Evolutionary conservation across 768 basidiomycete genomes (phyloP).

Genomic region (Daedaleopsis sinensis): DNA sequence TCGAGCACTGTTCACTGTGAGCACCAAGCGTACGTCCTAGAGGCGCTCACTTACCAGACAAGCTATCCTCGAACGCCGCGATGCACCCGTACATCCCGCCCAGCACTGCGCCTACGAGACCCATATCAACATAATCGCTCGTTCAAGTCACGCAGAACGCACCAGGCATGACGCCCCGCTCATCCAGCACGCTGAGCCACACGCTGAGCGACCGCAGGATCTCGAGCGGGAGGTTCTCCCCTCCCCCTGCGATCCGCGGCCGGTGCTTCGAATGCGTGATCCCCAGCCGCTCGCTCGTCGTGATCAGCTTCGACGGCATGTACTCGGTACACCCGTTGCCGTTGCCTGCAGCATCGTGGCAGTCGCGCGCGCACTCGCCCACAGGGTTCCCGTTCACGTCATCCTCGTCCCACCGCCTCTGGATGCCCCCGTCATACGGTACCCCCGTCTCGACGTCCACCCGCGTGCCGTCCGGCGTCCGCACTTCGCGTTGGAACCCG

Average conservation of each 20-base stretch:
- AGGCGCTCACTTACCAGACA: constrained; percentile 42
- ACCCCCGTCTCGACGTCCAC: constrained; percentile 3
- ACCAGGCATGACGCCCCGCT: constrained; percentile 61
- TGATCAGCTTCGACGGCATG: background rate
- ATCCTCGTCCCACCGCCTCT: constrained; percentile 8
- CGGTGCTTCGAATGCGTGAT: constrained; percentile 33
- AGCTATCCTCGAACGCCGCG: constrained; percentile 55
- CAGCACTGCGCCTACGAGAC: constrained; percentile 47
- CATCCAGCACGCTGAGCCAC: constrained; percentile 62
- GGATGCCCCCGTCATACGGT: constrained; percentile 11
- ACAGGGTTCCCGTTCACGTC: background rate
- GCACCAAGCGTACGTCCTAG: background rate
- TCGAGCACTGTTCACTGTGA: constrained; percentile 47
- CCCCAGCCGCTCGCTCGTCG: constrained; percentile 6
- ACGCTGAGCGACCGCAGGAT: constrained; percentile 57
- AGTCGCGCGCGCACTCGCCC: background rate
- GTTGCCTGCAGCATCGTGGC: no score
- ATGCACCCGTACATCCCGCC: constrained; percentile 53
- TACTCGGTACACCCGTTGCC: no score
- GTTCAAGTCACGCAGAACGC: constrained; percentile 8
- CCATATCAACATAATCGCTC: background rate
- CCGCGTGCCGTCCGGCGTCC: background rate
- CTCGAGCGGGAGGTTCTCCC: constrained; percentile 62
- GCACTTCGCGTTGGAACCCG: background rate
- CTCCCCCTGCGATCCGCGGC: constrained; percentile 40